Percentiles rank a stretch among this genome's conserved stretches.
These are phyloP conservation scores for Aegilops tauschii DNA, from an alignment of 176 grass and related monocot species.

Conservation along the genomic window DNA sequence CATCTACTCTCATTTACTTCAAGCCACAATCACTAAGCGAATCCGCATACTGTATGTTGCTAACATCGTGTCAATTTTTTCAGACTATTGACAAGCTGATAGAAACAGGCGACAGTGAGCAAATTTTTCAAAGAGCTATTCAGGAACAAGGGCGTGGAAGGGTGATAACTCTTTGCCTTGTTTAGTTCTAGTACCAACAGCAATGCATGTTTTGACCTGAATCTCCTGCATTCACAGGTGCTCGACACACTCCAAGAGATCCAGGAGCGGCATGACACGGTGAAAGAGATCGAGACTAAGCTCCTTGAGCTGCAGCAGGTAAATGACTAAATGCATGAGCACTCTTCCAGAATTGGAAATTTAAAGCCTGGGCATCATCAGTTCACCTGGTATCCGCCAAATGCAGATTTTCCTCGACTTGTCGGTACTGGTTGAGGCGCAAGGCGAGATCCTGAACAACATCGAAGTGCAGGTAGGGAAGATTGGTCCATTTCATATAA, in stretches of 20 bases:
- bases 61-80: constrained; percentile 9
- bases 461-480: constrained; percentile 62
- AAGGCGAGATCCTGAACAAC: constrained; percentile 73
- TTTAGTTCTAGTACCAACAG: neutral
- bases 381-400: neutral
- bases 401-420: constrained; percentile 75
- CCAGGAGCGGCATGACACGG: constrained; percentile 75
- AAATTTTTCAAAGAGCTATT: constrained; percentile 84
- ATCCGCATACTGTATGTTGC: neutral
- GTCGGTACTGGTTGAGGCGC: constrained; percentile 69
- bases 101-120: constrained; percentile 83
- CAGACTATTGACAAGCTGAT: constrained; percentile 83
- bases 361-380: neutral
- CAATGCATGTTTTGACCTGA: constrained; percentile 10
- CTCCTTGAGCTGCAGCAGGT: constrained; percentile 90
- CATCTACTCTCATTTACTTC: neutral
- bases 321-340: neutral
- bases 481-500: neutral
- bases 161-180: constrained; percentile 32
- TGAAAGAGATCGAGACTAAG: constrained; percentile 76
- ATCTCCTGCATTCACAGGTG: constrained; percentile 41
- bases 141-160: constrained; percentile 88
- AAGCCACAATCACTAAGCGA: neutral
- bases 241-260: constrained; percentile 88
- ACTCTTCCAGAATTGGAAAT: neutral